Conservation (phyloP, 2,329 filamentous ascomycete genomes). For the Scedosporium dehoogii region DNA sequence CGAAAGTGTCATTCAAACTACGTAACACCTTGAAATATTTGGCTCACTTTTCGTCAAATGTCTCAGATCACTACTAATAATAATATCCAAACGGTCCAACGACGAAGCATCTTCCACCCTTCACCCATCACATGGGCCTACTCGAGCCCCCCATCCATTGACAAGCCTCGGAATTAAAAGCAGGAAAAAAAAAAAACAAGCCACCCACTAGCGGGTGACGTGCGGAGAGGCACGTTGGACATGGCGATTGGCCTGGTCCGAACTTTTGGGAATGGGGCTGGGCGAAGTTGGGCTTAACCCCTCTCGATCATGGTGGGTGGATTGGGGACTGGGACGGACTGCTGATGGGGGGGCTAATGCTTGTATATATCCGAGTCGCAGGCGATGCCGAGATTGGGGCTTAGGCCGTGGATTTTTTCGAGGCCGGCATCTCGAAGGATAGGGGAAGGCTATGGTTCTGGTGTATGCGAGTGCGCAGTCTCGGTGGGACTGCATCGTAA, state of each 20-base stretch:
- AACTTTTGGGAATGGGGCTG: not conserved
- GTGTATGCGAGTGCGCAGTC: too few relatives aligned
- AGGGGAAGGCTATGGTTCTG: too few relatives aligned
- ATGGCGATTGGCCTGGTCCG: not conserved
- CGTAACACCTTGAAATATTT: not conserved
- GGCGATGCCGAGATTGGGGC: too few relatives aligned
- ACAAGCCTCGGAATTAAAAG: not conserved
- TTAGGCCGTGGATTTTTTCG: too few relatives aligned
- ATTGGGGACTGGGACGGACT: too few relatives aligned
- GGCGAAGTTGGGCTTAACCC: not conserved
- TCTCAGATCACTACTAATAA: not conserved
- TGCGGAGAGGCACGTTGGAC: not conserved
- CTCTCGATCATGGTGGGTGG: not conserved
- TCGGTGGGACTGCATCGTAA: too few relatives aligned
- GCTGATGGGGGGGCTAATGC: not conserved
- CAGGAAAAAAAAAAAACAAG: not conserved
- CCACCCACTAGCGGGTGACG: not conserved
- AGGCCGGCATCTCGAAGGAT: too few relatives aligned
- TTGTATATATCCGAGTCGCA: too few relatives aligned
- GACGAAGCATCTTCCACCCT: too few relatives aligned
- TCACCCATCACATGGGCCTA: too few relatives aligned
- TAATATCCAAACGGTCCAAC: not conserved
- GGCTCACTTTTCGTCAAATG: slow-evolving; percentile 1
- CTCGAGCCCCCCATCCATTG: too few relatives aligned
- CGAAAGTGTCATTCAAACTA: not conserved